Base-by-base conservation (phyloP, 176 grass and related monocot species). In the Triticum dicoccoides region DNA sequence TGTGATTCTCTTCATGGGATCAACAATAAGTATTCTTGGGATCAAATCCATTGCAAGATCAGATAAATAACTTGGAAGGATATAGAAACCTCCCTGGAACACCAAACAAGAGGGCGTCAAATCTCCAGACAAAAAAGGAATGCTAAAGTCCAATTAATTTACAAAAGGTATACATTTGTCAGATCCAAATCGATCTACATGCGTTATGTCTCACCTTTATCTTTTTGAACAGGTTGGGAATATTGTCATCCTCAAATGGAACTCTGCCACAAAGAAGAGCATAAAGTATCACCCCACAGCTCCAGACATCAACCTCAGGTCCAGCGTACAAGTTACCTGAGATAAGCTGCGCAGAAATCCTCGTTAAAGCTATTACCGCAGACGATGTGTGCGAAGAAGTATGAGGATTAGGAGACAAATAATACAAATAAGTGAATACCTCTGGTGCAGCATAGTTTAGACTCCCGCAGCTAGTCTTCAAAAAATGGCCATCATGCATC, bases 381-480 rank as follows among this genome's bases (percentile, higher is more conserved):
- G 12, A 44, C 5, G 78, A 41, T n/a, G 10, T 27, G 52, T 70
- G 61, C 11, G 42, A 38, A 81, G 74, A 65, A 70, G 80, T 56
- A 89, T 6, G 13, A 61, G 63, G 13, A 78, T 83, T 69, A 11
- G 71, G 74, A 79, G 18, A 25, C 59, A 52, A 83, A 67, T 10
- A 21, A 78, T 87, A 84, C 42, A 37, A 84, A 74, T 79, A 67
- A 6, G 27, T 49, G 12, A 80, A 80, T 81, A 96, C 97, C 97
- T 98, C 94, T 69, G 93, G 97, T 72, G 97, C 89, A 89, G 97
- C 97, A 88, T 98, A 98, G 68, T 98, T 98, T 70, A 92, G 87
- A 82, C 97, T 98, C 11, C 97, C 97, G 56, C 97, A 98, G 86
- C 94, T 96, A 80, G 97, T 98, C 90, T 96, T 98, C 77, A 98